Percentiles rank a stretch among this genome's conserved stretches.
phyloP scores from a whole-genome alignment of 2,329 filamentous ascomycete genomes.

The Ophiostoma montium region DNA sequence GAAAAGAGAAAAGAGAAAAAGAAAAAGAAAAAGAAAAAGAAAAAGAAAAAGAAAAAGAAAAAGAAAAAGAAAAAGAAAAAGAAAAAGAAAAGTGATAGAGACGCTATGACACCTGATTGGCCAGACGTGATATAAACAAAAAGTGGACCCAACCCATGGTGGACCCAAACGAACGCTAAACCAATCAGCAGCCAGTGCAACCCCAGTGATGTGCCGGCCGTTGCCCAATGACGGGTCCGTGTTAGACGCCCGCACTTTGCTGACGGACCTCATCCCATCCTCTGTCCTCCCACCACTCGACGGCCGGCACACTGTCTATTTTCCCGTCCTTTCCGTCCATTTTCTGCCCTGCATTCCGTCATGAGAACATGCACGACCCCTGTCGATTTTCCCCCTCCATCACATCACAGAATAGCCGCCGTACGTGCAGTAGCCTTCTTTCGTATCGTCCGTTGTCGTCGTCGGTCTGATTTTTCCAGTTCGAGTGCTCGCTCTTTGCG shows the following conservation, averaged over 20 bases:
- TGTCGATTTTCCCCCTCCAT: not conserved
- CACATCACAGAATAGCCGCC: conserved; percentile 12
- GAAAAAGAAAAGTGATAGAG: not conserved
- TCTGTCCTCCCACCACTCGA: not conserved
- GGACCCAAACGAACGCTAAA: not conserved
- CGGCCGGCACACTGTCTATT: not conserved
- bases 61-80: not conserved
- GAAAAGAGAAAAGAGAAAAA: not conserved
- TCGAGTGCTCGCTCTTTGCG: too few relatives aligned
- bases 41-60: not conserved
- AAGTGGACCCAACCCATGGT: not conserved
- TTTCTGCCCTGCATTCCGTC: not conserved
- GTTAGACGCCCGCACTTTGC: conserved; percentile 8
- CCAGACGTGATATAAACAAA: not conserved
- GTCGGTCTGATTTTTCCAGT: too few relatives aligned
- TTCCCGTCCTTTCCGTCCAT: not conserved
- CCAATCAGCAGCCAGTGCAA: conserved; percentile 5
- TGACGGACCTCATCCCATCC: not conserved
- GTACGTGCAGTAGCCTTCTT: conserved; percentile 9
- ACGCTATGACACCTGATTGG: conserved; percentile 1
- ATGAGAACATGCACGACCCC: too few relatives aligned
- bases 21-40: not conserved
- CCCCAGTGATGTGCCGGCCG: not conserved
- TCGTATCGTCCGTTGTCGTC: not conserved
- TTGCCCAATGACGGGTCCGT: conserved; percentile 9